These are phyloP conservation scores for Citrus mangshanensis DNA, from an alignment of 345 rosid genomes.

Conservation along the genomic window DNA sequence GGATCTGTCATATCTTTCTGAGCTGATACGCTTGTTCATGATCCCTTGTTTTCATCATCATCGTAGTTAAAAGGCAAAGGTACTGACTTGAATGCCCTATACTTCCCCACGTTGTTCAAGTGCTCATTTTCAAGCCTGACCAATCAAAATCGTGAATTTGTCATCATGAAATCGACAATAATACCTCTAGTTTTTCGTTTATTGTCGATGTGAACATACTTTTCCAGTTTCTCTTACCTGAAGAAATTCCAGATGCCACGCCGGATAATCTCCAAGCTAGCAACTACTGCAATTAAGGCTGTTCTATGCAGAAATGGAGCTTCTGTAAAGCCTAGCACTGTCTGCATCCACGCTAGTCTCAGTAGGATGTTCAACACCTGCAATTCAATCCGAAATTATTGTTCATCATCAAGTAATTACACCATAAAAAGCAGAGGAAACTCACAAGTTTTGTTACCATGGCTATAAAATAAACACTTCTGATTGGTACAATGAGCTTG, in stretches of 20 bases:
- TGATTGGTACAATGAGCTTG: conserved; percentile 53
- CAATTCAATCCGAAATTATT: neutral
- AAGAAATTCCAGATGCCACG: conserved; percentile 89
- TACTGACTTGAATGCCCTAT: conserved; percentile 73
- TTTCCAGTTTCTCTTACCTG: conserved; percentile 40
- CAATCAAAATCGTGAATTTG: neutral
- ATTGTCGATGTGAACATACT: neutral
- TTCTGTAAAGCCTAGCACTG: conserved; percentile 55
- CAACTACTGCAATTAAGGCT: conserved; percentile 55
- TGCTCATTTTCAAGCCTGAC: conserved; percentile 88
- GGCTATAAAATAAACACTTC: conserved; percentile 58
- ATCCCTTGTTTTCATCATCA: conserved; percentile 19
- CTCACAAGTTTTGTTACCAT: conserved; percentile 43
- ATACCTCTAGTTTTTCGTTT: neutral
- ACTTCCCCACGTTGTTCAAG: conserved; percentile 78
- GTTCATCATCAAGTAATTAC: no score
- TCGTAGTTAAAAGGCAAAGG: conserved; percentile 62
- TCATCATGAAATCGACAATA: neutral
- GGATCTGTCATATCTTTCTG: neutral
- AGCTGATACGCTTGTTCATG: neutral
- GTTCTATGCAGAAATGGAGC: conserved; percentile 50
- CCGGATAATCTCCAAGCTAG: conserved; percentile 69
- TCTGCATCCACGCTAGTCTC: conserved; percentile 82
- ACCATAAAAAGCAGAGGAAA: neutral
- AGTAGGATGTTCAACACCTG: conserved; percentile 64